A percentile compares a stretch with the other conserved stretches of the same genome.
Conservation (phyloP, 768 basidiomycete genomes). For the Hypholoma fasciculare region DNA sequence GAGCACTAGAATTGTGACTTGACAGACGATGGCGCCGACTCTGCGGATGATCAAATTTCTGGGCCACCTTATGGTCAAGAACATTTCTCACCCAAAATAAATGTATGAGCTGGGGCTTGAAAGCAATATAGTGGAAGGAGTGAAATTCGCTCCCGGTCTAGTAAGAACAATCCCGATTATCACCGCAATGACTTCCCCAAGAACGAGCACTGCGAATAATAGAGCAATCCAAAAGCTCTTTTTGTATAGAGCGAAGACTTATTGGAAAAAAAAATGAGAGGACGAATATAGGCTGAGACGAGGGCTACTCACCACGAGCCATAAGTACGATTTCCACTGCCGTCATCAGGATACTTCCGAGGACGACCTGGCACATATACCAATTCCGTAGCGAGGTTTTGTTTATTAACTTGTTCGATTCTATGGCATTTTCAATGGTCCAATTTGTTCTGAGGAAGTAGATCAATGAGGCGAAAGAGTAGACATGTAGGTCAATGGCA, state of each 20-base stretch:
- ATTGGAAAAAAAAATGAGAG: neutral
- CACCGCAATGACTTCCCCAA: constrained; percentile 21
- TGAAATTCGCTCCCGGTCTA: constrained; percentile 16
- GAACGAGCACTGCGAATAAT: constrained; percentile 19
- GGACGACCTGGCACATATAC: constrained; percentile 25
- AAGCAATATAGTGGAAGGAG: constrained; percentile 18
- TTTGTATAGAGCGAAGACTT: constrained; percentile 36
- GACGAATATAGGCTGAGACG: neutral
- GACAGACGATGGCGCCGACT: constrained; percentile 24
- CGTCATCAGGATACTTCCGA: constrained; percentile 24
- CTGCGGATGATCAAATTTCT: constrained; percentile 14
- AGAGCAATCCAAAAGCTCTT: constrained; percentile 24
- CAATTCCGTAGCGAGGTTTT: constrained; percentile 18
- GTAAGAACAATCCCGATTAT: constrained; percentile 20
- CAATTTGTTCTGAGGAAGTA: constrained; percentile 21
- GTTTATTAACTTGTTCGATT: constrained; percentile 5
- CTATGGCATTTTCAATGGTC: constrained; percentile 16
- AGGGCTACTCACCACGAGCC: constrained; percentile 21
- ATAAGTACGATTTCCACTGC: constrained; percentile 29
- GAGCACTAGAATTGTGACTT: constrained; percentile 31
- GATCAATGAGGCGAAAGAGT: neutral
- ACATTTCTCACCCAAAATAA: constrained; percentile 24
- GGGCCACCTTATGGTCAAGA: too few species aligned
- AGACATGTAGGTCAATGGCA: neutral
- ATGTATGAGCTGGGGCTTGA: constrained; percentile 21